A percentile compares a stretch with the other conserved stretches of the same genome.
These are phyloP conservation scores for Royoungia palumana DNA, from an alignment of 768 basidiomycete species.

Conservation along the genomic window DNA sequence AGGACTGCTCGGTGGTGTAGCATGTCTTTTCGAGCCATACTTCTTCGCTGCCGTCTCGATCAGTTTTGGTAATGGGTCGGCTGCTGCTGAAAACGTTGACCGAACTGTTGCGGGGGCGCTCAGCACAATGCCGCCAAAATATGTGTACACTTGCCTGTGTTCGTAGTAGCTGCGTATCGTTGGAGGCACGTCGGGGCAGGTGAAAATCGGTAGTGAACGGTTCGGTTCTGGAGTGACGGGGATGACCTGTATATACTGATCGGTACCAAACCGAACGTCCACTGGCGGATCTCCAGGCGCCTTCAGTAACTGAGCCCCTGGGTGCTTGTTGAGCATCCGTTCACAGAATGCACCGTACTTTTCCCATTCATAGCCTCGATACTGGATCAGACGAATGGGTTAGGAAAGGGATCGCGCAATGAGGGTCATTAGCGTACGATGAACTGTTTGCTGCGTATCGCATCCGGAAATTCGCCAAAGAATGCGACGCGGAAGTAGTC, in stretches of 20 bases:
- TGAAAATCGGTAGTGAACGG: conserved; percentile 71
- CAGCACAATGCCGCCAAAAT: background rate
- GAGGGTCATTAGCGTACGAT: conserved; percentile 55
- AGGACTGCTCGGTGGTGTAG: conserved; percentile 81
- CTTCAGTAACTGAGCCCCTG: conserved; percentile 77
- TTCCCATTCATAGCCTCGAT: conserved; percentile 95
- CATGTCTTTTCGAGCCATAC: conserved; percentile 88
- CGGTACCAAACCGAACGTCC: conserved; percentile 73
- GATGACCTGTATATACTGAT: conserved; percentile 87
- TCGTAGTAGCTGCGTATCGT: conserved; percentile 85
- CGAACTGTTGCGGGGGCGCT: conserved; percentile 47
- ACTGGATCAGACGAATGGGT: conserved; percentile 42
- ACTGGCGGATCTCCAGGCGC: conserved; percentile 71
- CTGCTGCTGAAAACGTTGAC: conserved; percentile 80
- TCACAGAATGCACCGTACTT: conserved; percentile 89
- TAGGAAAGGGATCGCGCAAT: background rate
- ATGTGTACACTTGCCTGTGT: conserved; percentile 53
- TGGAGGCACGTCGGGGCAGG: conserved; percentile 76
- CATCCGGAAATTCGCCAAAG: conserved; percentile 86
- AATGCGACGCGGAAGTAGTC: conserved; percentile 94
- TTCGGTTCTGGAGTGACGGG: conserved; percentile 85
- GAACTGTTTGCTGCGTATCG: conserved; percentile 86
- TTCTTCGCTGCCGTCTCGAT: conserved; percentile 66
- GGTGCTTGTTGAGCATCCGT: conserved; percentile 86
- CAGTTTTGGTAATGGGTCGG: conserved; percentile 61